phyloP scores from a whole-genome alignment of 768 basidiomycete genomes.

The Leccinum variicolor region DNA sequence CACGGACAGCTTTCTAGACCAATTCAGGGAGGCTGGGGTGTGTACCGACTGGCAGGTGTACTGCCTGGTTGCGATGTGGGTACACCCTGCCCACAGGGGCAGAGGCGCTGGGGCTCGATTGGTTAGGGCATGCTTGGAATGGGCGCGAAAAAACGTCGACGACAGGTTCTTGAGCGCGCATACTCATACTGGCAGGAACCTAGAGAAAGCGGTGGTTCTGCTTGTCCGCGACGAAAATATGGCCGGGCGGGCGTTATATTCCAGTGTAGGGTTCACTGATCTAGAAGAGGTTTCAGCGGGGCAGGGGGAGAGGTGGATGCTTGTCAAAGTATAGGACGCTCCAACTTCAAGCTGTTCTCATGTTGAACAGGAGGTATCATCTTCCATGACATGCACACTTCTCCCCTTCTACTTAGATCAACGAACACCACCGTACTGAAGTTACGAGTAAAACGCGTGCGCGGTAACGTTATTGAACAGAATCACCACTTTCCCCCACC shows the following conservation, averaged over 20 bases:
- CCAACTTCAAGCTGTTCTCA: too few relatives aligned
- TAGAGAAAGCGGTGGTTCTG: constrained; percentile 19
- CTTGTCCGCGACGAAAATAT: constrained; percentile 14
- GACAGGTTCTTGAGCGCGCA: constrained; percentile 1
- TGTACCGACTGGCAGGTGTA: constrained; percentile 19
- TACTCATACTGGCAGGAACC: background rate
- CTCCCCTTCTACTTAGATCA: too few relatives aligned
- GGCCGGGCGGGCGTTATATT: constrained; percentile 17
- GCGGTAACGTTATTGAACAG: background rate
- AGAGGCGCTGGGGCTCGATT: constrained; percentile 18
- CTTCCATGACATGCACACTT: too few relatives aligned
- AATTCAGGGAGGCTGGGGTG: constrained; percentile 13
- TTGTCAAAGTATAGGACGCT: constrained; percentile 30
- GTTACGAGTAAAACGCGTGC: too few relatives aligned
- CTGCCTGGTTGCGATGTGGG: constrained; percentile 25
- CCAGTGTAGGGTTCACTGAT: constrained; percentile 19
- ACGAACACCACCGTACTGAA: too few relatives aligned
- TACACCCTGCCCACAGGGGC: constrained; percentile 26
- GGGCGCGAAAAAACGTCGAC: constrained; percentile 21
- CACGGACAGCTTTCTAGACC: constrained; percentile 1
- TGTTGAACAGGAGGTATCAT: too few relatives aligned
- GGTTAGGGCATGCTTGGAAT: constrained; percentile 20
- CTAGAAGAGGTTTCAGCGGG: constrained; percentile 2
- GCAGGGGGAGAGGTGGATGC: constrained; percentile 23
- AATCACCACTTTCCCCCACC: too few relatives aligned